These are phyloP conservation scores for Martiniozyma asiatica DNA, from an alignment of 1,139 yeast species.

Conservation along the genomic window DNA sequence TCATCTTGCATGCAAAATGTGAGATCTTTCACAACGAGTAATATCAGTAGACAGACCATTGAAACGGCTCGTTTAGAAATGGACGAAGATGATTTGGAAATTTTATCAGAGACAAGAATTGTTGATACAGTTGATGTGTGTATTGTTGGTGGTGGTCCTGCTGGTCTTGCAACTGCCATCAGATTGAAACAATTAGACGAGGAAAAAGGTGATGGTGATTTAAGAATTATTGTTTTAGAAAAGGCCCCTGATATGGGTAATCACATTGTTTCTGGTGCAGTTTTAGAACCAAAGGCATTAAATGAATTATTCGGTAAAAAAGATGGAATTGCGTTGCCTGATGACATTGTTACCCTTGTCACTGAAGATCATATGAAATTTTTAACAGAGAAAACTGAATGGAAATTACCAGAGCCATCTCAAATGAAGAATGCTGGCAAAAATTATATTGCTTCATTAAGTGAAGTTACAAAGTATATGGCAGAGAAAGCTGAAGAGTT, in stretches of 20 bases:
- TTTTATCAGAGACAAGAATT: constrained; percentile 54
- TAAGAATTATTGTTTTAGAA: constrained; percentile 79
- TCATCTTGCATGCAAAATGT: too few species aligned
- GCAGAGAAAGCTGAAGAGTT: constrained; percentile 84
- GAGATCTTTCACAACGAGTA: too few species aligned
- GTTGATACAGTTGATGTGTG: constrained; percentile 83
- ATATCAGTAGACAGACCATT: too few species aligned
- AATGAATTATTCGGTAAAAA: constrained; percentile 58
- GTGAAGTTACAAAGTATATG: constrained; percentile 69
- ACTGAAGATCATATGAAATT: constrained; percentile 59
- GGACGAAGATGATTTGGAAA: constrained; percentile 33
- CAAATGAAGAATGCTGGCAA: constrained; percentile 71
- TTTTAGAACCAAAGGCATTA: constrained; percentile 78
- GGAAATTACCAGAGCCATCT: constrained; percentile 86
- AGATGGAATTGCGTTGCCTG: constrained; percentile 57
- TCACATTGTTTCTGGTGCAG: constrained; percentile 90
- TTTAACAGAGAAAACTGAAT: constrained; percentile 39
- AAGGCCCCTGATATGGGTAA: constrained; percentile 89
- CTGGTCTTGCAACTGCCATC: constrained; percentile 92
- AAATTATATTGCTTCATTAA: constrained; percentile 76
- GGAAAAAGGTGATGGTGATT: constrained; percentile 53
- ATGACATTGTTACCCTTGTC: constrained; percentile 64
- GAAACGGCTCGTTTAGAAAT: constrained; percentile 26
- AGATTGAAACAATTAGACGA: constrained; percentile 72
- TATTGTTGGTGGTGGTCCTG: constrained; percentile 96